phyloP scores from a whole-genome alignment of 331 rosid genomes.

The Cydonia oblonga region DNA sequence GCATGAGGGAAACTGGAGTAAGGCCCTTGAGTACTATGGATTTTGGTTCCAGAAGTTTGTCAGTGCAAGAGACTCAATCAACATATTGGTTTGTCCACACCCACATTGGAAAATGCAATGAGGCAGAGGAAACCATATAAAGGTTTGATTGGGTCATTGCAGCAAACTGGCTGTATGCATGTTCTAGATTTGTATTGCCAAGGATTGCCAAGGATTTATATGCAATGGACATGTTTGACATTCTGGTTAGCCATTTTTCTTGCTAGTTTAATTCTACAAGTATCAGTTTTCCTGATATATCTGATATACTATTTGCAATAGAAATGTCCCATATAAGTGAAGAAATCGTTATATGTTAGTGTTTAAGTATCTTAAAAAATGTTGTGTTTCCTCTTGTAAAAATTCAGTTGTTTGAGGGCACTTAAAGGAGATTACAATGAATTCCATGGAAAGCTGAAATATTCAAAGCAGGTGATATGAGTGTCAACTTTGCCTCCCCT shows the following conservation, averaged over 20 bases:
- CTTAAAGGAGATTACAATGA: too few relatives aligned
- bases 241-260: neutral
- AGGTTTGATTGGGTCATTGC: constrained; percentile 77
- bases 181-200: constrained; percentile 81
- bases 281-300: neutral
- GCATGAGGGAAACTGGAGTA: constrained; percentile 97
- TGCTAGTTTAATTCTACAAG: too few relatives aligned
- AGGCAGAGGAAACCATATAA: constrained; percentile 59
- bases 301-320: constrained; percentile 28
- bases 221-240: neutral
- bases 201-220: constrained; percentile 85
- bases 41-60: constrained; percentile 25
- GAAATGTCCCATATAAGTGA: constrained; percentile 13
- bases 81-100: constrained; percentile 19
- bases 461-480: constrained; percentile 69
- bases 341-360: neutral
- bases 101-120: constrained; percentile 29
- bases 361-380: neutral
- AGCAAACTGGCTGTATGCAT: constrained; percentile 79
- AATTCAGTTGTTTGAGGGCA: constrained; percentile 11
- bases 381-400: neutral
- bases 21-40: constrained; percentile 84
- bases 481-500: constrained; percentile 3
- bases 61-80: constrained; percentile 25
- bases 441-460: constrained; percentile 23